These are phyloP conservation scores for Yamadazyma dendronema DNA, from an alignment of 1,139 yeast species.

Conservation along the genomic window DNA sequence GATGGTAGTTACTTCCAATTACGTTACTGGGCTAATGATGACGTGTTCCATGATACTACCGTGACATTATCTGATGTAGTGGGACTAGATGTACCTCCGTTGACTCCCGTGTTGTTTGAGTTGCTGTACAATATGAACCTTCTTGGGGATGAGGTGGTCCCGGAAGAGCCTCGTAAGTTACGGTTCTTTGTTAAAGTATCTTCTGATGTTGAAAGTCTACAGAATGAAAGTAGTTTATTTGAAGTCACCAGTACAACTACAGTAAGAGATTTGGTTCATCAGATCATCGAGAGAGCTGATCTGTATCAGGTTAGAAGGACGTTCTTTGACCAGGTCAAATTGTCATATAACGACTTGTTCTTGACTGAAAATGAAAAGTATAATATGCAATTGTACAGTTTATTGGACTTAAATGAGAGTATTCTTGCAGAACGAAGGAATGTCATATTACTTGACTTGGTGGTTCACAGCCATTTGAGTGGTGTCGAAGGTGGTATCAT, in stretches of 20 bases:
- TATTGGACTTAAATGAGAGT: slow-evolving; percentile 15
- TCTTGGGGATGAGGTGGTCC: not conserved
- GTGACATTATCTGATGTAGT: slow-evolving; percentile 19
- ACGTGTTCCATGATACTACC: slow-evolving; percentile 14
- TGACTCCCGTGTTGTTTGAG: slow-evolving; percentile 19
- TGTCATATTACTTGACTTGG: slow-evolving; percentile 14
- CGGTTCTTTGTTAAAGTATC: slow-evolving; percentile 16
- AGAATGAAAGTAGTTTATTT: slow-evolving; percentile 22
- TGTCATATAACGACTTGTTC: slow-evolving; percentile 15
- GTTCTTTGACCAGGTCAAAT: slow-evolving; percentile 27
- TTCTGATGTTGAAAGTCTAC: slow-evolving; percentile 20
- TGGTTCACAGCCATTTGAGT: slow-evolving; percentile 15
- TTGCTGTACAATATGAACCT: slow-evolving; percentile 11
- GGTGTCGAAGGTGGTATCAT: slow-evolving; percentile 26
- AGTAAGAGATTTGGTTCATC: slow-evolving; percentile 22
- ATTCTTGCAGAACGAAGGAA: slow-evolving; percentile 13
- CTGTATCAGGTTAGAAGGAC: slow-evolving; percentile 26
- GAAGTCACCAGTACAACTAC: slow-evolving; percentile 24
- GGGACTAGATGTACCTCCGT: slow-evolving; percentile 31
- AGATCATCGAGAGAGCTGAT: slow-evolving; percentile 25
- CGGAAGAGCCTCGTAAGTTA: not conserved
- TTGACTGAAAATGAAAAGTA: slow-evolving; percentile 12
- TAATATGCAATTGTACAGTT: slow-evolving; percentile 13
- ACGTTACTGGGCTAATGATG: slow-evolving; percentile 14
- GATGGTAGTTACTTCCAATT: slow-evolving; percentile 15